Conservation (phyloP, 2,329 filamentous ascomycete genomes). For the Daldinia sp. region DNA sequence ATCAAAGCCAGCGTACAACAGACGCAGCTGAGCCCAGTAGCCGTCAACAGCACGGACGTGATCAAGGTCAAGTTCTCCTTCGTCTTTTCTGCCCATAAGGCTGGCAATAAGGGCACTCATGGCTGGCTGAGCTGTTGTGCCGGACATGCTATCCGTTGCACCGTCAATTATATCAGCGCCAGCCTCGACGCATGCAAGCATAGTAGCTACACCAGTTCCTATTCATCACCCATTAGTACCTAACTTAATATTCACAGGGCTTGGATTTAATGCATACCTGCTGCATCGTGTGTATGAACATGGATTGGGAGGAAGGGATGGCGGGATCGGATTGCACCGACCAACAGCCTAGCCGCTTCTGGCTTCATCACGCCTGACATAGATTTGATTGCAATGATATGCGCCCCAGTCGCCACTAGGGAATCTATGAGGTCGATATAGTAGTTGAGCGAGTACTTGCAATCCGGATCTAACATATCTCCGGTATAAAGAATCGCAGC, state of each 20-base stretch:
- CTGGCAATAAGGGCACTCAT: constrained; percentile 7
- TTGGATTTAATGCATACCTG: neutral
- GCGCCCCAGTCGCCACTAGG: constrained; percentile 2
- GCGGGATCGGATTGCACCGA: constrained; percentile 2
- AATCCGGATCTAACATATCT: constrained; percentile 7
- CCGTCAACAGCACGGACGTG: constrained; percentile 4
- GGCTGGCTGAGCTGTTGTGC: neutral
- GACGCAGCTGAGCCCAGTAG: constrained; percentile 2
- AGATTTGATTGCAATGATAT: constrained; percentile 4
- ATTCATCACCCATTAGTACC: neutral
- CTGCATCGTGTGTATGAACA: neutral
- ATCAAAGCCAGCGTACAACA: neutral
- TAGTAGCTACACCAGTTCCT: constrained; percentile 5
- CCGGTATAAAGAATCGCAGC: neutral
- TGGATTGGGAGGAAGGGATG: constrained; percentile 2
- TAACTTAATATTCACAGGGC: neutral
- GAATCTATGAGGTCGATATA: constrained; percentile 3
- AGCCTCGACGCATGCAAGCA: constrained; percentile 2
- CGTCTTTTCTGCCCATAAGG: constrained; percentile 1
- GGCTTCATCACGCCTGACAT: constrained; percentile 5
- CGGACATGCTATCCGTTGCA: constrained; percentile 6
- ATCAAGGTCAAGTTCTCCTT: constrained; percentile 2
- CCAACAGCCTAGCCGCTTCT: constrained; percentile 3
- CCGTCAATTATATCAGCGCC: constrained; percentile 6
- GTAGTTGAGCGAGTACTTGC: constrained; percentile 7